Evolutionary conservation across 1,284 basidiomycete species (phyloP).

Genomic region (Fistulina hepatica): DNA sequence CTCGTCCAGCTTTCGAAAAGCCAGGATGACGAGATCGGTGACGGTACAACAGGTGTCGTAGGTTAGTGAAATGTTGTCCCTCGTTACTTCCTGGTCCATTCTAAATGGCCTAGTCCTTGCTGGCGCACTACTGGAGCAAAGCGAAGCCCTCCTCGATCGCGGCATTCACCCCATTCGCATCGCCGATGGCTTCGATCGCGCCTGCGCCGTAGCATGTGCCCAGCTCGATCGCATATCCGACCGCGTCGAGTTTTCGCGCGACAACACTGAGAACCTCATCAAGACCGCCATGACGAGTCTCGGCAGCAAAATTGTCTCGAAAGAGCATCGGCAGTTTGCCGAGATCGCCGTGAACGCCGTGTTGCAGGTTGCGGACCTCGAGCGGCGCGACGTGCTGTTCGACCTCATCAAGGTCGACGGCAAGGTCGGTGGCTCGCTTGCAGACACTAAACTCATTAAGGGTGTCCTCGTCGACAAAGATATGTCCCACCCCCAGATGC

Average conservation of each 20-base stretch:
- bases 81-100: conserved; percentile 3
- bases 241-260: conserved; percentile 73
- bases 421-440: conserved; percentile 94
- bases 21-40: conserved; percentile 99
- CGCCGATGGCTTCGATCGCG: conserved; percentile 95
- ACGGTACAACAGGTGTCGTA: conserved; percentile 98
- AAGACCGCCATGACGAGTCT: conserved; percentile 95
- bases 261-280: conserved; percentile 78
- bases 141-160: conserved; percentile 84
- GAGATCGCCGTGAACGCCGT: conserved; percentile 98
- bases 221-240: conserved; percentile 94
- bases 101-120: conserved; percentile 64
- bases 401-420: conserved; percentile 99
- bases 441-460: conserved; percentile 87
- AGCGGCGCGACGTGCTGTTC: conserved; percentile 92
- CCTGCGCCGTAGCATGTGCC: conserved; percentile 81
- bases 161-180: conserved; percentile 98
- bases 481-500: conserved; percentile 99
- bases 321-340: conserved; percentile 91
- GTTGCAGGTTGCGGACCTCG: conserved; percentile 88
- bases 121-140: conserved; percentile 89
- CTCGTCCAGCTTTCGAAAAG: conserved; percentile 94
- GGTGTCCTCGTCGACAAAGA: conserved; percentile 99
- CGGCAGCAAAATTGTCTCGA: conserved; percentile 98
- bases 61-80: conserved; percentile 45